A percentile compares a stretch with the other conserved stretches of the same genome.
These are phyloP conservation scores for Neopestalotiopsis sp. DNA, from an alignment of 2,329 filamentous ascomycete species.

Conservation along the genomic window DNA sequence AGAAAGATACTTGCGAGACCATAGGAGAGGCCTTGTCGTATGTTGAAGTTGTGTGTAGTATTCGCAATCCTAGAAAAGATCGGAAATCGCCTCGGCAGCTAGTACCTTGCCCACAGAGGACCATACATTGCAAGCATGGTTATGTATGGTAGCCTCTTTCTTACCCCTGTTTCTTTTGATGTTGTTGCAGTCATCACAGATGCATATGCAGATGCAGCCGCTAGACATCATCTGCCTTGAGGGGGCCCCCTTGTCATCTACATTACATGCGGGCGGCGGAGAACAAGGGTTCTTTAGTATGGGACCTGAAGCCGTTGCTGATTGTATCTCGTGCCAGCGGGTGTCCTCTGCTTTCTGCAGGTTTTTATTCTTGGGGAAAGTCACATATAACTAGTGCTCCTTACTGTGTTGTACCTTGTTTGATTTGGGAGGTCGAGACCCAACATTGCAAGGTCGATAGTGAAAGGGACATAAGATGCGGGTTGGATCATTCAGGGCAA, in stretches of 20 bases:
- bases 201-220: slow-evolving; percentile 1
- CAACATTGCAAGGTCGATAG: background rate
- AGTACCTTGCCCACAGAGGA: too few species aligned
- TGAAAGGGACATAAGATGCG: background rate
- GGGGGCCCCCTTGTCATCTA: background rate
- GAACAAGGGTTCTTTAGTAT: background rate
- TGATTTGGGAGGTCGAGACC: background rate
- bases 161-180: background rate
- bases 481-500: slow-evolving; percentile 3
- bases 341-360: background rate
- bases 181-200: background rate
- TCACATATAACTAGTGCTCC: background rate
- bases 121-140: too few species aligned
- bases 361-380: background rate
- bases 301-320: background rate
- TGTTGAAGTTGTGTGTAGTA: too few species aligned
- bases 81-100: too few species aligned
- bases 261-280: background rate
- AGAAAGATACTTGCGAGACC: too few species aligned
- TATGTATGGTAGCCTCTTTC: background rate
- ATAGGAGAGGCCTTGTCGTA: too few species aligned
- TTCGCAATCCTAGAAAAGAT: too few species aligned
- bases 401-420: background rate
- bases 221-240: background rate
- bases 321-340: too few species aligned